A percentile compares a stretch with the other conserved stretches of the same genome.
Evolutionary conservation across 352 stramenopile genomes (phyloP).

Genomic region (Phytophthora pinifolia): DNA sequence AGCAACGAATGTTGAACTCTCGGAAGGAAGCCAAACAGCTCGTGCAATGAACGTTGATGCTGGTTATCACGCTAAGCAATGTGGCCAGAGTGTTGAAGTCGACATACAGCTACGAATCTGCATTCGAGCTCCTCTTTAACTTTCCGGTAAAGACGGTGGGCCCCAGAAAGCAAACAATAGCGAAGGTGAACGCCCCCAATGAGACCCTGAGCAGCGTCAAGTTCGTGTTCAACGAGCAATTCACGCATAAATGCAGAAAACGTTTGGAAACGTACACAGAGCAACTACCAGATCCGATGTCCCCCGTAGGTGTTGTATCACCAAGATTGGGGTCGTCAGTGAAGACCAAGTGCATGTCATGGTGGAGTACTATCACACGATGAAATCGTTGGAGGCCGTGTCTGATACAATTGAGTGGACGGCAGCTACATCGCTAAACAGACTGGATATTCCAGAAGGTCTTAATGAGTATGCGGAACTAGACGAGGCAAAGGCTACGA

Average conservation of each 20-base stretch:
- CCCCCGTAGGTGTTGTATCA: neutral
- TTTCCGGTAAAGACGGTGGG: neutral
- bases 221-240: conserved; percentile 1
- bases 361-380: neutral
- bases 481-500: neutral
- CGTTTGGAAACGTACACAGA: neutral
- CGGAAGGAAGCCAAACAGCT: conserved; percentile 1
- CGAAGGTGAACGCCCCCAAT: neutral
- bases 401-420: neutral
- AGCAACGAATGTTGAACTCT: neutral
- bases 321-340: neutral
- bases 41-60: conserved; percentile 1
- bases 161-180: neutral
- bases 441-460: neutral
- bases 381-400: neutral
- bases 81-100: neutral
- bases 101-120: conserved; percentile 4
- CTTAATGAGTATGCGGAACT: neutral
- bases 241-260: neutral
- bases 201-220: neutral
- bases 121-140: neutral
- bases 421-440: neutral
- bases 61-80: neutral
- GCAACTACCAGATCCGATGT: neutral
- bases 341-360: neutral